Evolutionary conservation across 352 stramenopile species (phyloP).

Genomic region (Globisporangium cystogenes): DNA sequence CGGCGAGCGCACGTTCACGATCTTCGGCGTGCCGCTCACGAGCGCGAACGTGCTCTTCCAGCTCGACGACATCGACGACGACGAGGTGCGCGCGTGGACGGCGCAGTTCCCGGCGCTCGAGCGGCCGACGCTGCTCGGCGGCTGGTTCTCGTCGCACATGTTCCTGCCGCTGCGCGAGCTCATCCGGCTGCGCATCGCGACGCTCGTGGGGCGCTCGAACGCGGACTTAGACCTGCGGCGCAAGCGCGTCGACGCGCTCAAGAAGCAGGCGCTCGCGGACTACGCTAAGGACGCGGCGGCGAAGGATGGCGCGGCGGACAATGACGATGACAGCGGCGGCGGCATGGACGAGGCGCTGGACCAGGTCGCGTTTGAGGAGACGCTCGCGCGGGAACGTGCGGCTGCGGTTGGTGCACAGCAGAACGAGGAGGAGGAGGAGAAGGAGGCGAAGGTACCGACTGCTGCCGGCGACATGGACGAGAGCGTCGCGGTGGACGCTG

Average conservation of each 20-base stretch:
- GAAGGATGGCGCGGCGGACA: conserved; percentile 8
- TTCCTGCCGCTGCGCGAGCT: conserved; percentile 75
- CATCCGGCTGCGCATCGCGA: conserved; percentile 64
- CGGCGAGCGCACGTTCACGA: conserved; percentile 43
- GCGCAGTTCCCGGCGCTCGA: conserved; percentile 37
- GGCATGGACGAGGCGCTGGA: conserved; percentile 22
- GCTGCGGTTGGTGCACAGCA: too few relatives aligned
- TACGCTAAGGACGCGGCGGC: conserved; percentile 22
- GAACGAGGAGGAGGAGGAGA: too few relatives aligned
- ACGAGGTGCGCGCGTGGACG: conserved; percentile 52
- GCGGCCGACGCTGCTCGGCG: conserved; percentile 50
- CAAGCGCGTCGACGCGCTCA: conserved; percentile 62
- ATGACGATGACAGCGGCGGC: conserved; percentile 15
- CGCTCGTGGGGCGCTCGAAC: conserved; percentile 62
- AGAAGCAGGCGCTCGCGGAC: conserved; percentile 64
- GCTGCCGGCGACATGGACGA: conserved; percentile 23
- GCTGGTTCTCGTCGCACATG: conserved; percentile 80
- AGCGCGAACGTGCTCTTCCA: conserved; percentile 74
- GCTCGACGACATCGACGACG: conserved; percentile 64
- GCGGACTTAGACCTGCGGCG: conserved; percentile 57
- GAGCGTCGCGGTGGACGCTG: not conserved
- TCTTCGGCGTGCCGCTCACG: conserved; percentile 67
- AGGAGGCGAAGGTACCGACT: conserved; percentile 10
- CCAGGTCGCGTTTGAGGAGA: conserved; percentile 30
- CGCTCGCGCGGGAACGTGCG: conserved; percentile 23